Evolutionary conservation across 176 grass and related monocot species (phyloP), one percentile per base, ranked within the genome.

Genomic region (Carex scoparia): DNA sequence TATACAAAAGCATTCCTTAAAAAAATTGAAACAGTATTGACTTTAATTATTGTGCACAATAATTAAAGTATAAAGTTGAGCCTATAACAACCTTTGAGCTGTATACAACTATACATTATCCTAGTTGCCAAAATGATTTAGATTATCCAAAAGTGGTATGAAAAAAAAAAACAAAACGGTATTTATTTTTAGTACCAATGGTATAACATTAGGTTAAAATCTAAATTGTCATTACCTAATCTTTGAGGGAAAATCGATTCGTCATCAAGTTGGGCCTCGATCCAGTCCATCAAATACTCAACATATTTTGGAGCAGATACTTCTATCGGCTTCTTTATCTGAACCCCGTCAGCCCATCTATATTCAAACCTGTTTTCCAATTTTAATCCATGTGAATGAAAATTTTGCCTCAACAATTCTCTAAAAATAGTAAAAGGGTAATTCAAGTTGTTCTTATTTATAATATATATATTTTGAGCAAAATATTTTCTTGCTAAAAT

Each of bases 261-360:
- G 28, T 99, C 91, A 5, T 99, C 91, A 33, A 95, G 91, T 89
- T 91, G 90, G 28, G 57, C 4, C 83, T 95, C 93, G 10, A 99
- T 89, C 96, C 96, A 99, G 6, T 99, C 91, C 96, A 94, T 99
- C 14, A 99, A 60, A 85, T 99, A 92, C 81, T 99, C 93, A 2
- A 99, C 96, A 61, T 99, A 99, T 73, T 94, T 99, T 0, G 93
- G 88, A 4, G 96, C 96, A 15, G 91, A 91, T 49, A 99, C 96
- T 86, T 88, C 91, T 32, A 99, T 89, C 10, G 93, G 96, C 59
- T 83, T 95, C 86, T 92, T 99, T 77, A 99, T 89, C 82, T 91
- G 92, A 84, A 91, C 85, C 84, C 93, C 96, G 86, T 99, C 96
- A 69, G 91, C 96, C 96, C 96, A 95, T 64, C 93, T 94, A 30